Evolutionary conservation across 2,329 filamentous ascomycete genomes (phyloP).

Genomic region (Blastomyces emzantsi): DNA sequence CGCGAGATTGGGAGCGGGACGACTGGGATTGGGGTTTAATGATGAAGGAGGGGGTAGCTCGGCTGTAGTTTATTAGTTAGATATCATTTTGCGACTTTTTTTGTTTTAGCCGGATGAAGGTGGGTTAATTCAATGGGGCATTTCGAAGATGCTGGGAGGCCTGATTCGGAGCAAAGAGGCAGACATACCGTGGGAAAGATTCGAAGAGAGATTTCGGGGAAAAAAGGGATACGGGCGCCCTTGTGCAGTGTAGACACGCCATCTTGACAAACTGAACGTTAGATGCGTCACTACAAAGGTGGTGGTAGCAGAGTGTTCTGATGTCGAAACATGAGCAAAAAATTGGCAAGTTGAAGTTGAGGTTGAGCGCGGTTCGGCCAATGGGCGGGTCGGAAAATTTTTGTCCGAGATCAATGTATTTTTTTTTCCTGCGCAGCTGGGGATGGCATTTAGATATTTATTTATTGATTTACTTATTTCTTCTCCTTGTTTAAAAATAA

Average conservation of each 20-base stretch:
- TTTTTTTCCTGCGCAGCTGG: not conserved
- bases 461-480: not conserved
- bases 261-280: conserved; percentile 18
- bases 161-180: not conserved
- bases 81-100: too few relatives aligned
- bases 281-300: not conserved
- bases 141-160: too few relatives aligned
- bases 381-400: not conserved
- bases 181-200: conserved; percentile 7
- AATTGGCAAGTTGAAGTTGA: not conserved
- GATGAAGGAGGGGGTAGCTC: not conserved
- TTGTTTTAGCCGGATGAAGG: too few relatives aligned
- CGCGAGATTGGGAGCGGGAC: conserved; percentile 19
- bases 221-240: conserved; percentile 22
- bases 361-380: not conserved
- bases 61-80: not conserved
- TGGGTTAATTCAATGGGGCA: too few relatives aligned
- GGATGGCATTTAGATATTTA: not conserved
- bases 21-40: not conserved
- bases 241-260: conserved; percentile 27
- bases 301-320: not conserved
- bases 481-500: not conserved
- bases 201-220: conserved; percentile 1
- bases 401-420: conserved; percentile 1
- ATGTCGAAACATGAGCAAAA: not conserved